phyloP scores from a whole-genome alignment of 2,329 filamentous ascomycete genomes.

The Daldinia eschscholtzii region DNA sequence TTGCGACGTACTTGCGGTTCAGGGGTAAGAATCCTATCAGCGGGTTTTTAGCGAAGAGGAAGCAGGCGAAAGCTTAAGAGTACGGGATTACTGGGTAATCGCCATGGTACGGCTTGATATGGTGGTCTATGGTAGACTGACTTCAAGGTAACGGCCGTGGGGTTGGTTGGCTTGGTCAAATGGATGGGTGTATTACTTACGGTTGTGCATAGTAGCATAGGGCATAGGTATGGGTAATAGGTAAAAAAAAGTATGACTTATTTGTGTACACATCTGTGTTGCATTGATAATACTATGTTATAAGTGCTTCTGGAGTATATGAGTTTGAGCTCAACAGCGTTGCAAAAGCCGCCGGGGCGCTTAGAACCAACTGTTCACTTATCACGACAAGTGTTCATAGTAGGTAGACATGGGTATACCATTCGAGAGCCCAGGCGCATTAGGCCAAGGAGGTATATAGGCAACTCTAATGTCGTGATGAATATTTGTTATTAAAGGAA shows the following conservation, averaged over 20 bases:
- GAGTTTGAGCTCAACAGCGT: background rate
- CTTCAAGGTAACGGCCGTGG: background rate
- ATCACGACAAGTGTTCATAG: too few relatives aligned
- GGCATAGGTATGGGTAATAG: background rate
- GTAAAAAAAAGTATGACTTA: background rate
- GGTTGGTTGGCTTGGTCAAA: background rate
- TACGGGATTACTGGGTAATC: background rate
- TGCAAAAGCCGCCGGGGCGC: background rate
- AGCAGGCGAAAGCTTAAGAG: constrained; percentile 29
- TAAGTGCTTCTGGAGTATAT: background rate
- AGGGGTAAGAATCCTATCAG: constrained; percentile 56
- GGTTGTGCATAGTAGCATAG: background rate
- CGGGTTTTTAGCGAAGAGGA: constrained; percentile 49
- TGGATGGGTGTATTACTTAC: background rate
- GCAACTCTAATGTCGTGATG: too few relatives aligned
- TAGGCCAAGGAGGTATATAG: too few relatives aligned
- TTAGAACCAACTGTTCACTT: too few relatives aligned
- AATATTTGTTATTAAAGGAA: too few relatives aligned
- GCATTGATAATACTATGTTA: background rate
- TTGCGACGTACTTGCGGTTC: constrained; percentile 58
- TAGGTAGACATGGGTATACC: too few relatives aligned
- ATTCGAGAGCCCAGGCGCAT: too few relatives aligned
- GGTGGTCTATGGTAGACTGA: background rate
- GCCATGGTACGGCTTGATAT: background rate
- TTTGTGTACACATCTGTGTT: background rate